Percentiles rank a stretch among this genome's conserved stretches.
phyloP scores from a whole-genome alignment of 805 yeast species.

The Metschnikowia baotianmanensis region DNA sequence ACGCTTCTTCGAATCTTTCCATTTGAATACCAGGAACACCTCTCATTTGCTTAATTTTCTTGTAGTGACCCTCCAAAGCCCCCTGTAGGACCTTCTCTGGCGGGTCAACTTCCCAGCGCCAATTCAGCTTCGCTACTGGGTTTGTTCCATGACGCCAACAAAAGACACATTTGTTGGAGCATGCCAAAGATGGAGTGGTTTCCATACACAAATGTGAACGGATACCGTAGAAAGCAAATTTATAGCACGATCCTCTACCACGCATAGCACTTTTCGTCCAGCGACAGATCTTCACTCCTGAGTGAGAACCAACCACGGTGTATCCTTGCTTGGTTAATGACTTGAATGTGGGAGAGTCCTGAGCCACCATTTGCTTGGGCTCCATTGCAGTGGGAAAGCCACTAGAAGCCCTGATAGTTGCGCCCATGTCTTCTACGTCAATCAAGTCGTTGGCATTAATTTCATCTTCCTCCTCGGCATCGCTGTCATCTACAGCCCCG shows the following conservation, averaged over 20 bases:
- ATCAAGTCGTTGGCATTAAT: conserved; percentile 44
- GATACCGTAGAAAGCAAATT: conserved; percentile 89
- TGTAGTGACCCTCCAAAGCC: conserved; percentile 84
- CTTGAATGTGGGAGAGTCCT: conserved; percentile 83
- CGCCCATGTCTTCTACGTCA: conserved; percentile 89
- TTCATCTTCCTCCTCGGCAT: conserved; percentile 40
- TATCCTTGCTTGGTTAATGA: conserved; percentile 91
- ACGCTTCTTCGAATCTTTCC: conserved; percentile 88
- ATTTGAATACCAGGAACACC: conserved; percentile 94
- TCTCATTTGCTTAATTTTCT: conserved; percentile 88
- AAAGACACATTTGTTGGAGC: conserved; percentile 93
- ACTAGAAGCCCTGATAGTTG: conserved; percentile 43
- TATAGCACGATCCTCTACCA: conserved; percentile 93
- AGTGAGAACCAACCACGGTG: conserved; percentile 88
- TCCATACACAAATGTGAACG: conserved; percentile 93
- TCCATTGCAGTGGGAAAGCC: conserved; percentile 18
- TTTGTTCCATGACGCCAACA: conserved; percentile 98
- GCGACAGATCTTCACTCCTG: conserved; percentile 92
- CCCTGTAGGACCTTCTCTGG: conserved; percentile 84
- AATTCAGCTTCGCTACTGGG: conserved; percentile 86
- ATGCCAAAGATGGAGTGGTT: conserved; percentile 88
- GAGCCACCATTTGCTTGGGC: conserved; percentile 81
- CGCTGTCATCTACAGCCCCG: conserved; percentile 52
- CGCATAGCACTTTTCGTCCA: conserved; percentile 95
- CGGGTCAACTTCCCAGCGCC: conserved; percentile 95